Percentiles rank a stretch among this genome's conserved stretches.
Conservation (phyloP, 2,329 filamentous ascomycete species). For the Colletotrichum tanaceti region DNA sequence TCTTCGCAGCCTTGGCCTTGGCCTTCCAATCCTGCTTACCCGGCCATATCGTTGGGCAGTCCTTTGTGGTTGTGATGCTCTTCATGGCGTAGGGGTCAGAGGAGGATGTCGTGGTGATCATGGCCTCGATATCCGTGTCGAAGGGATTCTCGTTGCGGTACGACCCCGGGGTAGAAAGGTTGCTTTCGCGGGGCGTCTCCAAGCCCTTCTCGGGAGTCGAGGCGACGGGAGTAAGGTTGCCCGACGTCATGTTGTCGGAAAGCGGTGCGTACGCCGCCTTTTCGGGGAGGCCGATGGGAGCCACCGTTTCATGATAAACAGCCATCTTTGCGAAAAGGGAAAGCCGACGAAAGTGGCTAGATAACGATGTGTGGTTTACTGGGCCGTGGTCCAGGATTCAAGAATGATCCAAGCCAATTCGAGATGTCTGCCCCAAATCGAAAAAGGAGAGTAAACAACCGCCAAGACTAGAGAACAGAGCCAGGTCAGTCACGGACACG, state of each 20-base stretch:
- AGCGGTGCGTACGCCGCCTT: conserved; percentile 34
- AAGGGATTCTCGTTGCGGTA: conserved; percentile 62
- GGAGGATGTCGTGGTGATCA: conserved; percentile 54
- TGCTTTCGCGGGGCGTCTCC: conserved; percentile 50
- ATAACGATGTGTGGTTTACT: conserved; percentile 19
- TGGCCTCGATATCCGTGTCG: conserved; percentile 68
- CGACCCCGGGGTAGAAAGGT: conserved; percentile 59
- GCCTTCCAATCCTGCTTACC: conserved; percentile 69
- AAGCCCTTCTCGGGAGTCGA: conserved; percentile 44
- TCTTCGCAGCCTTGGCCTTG: conserved; percentile 68
- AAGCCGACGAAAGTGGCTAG: not conserved
- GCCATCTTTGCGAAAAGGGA: conserved; percentile 14
- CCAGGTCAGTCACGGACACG: conserved; percentile 33
- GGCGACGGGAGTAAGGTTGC: conserved; percentile 35
- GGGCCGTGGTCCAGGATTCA: not conserved
- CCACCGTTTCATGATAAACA: conserved; percentile 31
- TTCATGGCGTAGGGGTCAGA: conserved; percentile 49
- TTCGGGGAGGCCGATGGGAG: conserved; percentile 31
- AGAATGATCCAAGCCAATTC: conserved; percentile 1
- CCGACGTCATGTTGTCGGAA: conserved; percentile 15
- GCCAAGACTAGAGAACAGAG: conserved; percentile 26
- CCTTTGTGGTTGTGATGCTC: conserved; percentile 54
- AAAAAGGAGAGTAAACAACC: conserved; percentile 10
- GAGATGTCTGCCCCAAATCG: conserved; percentile 7
- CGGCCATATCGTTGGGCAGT: conserved; percentile 68